Evolutionary conservation across 371 early-diverging fungal species (phyloP).

Genomic region (Entomophthora muscae): DNA sequence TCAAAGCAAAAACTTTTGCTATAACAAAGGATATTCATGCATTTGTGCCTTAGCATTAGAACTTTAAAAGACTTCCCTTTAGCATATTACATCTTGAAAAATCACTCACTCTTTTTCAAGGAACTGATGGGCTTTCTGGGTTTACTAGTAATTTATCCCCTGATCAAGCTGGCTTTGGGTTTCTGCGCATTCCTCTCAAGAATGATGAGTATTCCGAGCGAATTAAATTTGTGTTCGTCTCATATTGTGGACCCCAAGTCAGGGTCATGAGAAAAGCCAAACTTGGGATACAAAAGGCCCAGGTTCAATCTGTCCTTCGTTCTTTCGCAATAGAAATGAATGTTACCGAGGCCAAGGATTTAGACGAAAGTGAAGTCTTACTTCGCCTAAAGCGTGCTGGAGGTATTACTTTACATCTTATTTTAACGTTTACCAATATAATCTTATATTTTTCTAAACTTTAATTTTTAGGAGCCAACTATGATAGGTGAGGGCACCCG

Average conservation of each 20-base stretch:
- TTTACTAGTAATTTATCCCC: background rate
- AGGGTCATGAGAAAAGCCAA: conserved; percentile 75
- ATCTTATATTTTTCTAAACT: background rate
- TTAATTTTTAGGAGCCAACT: conserved; percentile 24
- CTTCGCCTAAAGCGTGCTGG: conserved; percentile 38
- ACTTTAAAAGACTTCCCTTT: background rate
- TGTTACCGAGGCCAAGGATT: conserved; percentile 28
- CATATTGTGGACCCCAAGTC: conserved; percentile 67
- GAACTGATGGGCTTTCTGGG: conserved; percentile 1
- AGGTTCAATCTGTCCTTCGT: conserved; percentile 52
- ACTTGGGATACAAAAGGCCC: conserved; percentile 55
- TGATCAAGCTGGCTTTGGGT: conserved; percentile 5
- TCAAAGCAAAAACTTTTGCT: background rate
- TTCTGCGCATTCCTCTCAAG: conserved; percentile 33
- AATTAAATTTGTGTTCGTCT: conserved; percentile 48
- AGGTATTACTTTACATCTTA: conserved; percentile 15
- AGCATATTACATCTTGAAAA: background rate
- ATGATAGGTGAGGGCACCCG: conserved; percentile 29
- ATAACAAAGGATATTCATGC: too few relatives aligned
- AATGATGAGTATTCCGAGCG: conserved; percentile 67
- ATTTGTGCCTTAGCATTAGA: too few relatives aligned
- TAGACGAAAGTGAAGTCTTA: conserved; percentile 29
- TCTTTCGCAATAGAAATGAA: conserved; percentile 56
- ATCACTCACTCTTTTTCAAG: background rate
- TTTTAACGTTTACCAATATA: background rate